phyloP scores from a whole-genome alignment of 371 early-diverging fungal genomes.

The Edhazardia aedis region DNA sequence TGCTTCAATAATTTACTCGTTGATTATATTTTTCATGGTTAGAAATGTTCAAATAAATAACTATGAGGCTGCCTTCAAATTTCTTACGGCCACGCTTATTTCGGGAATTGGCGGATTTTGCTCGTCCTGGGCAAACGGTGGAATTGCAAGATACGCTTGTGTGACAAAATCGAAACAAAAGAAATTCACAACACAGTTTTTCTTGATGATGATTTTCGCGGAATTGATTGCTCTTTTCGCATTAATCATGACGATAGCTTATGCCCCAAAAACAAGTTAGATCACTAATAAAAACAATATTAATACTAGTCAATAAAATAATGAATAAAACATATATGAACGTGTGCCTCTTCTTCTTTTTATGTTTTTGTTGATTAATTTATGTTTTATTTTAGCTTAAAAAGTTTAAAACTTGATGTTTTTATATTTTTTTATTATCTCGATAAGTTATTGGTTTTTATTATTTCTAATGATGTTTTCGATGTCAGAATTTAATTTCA shows the following conservation, averaged over 20 bases:
- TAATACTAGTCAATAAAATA: too few relatives aligned
- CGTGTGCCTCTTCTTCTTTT: too few relatives aligned
- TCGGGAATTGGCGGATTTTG: constrained; percentile 34
- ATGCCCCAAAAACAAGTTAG: too few relatives aligned
- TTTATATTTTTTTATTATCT: too few relatives aligned
- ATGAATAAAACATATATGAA: too few relatives aligned
- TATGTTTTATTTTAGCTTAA: too few relatives aligned
- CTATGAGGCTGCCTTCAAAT: constrained; percentile 14
- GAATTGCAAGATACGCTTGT: constrained; percentile 33
- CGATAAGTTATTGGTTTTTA: too few relatives aligned
- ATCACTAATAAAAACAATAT: too few relatives aligned
- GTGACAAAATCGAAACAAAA: constrained; percentile 44
- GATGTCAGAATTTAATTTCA: too few relatives aligned
- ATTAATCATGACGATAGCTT: constrained; percentile 13
- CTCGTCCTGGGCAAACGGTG: constrained; percentile 34
- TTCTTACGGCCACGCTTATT: constrained; percentile 30
- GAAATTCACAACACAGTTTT: constrained; percentile 38
- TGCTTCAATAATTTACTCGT: constrained; percentile 37
- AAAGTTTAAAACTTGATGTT: too few relatives aligned
- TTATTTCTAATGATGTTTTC: too few relatives aligned
- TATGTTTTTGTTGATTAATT: too few relatives aligned
- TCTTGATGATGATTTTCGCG: constrained; percentile 43
- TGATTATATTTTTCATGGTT: constrained; percentile 35
- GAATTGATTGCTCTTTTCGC: constrained; percentile 42
- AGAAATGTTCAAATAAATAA: constrained; percentile 4